A percentile compares a stretch with the other conserved stretches of the same genome.
These are phyloP conservation scores for Chaetomium globosum DNA, from an alignment of 2,329 filamentous ascomycete species.

Conservation along the genomic window DNA sequence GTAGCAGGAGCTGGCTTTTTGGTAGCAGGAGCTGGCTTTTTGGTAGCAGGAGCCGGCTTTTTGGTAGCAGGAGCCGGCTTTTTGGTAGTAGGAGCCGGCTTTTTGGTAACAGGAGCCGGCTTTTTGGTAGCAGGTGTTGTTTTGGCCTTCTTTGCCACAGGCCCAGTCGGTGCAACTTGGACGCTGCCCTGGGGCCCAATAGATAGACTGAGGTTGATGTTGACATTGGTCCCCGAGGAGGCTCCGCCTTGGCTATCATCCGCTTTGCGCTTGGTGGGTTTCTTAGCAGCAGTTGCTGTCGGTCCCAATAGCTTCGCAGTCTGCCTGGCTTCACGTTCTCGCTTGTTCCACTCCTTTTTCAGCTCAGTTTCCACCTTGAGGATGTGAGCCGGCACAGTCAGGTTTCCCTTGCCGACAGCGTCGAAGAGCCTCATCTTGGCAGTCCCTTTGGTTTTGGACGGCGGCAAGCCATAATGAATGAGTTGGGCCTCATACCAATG, in stretches of 20 bases:
- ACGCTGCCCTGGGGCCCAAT: slow-evolving; percentile 25
- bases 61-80: slow-evolving; percentile 12
- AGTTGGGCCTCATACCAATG: slow-evolving; percentile 67
- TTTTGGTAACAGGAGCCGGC: slow-evolving; percentile 10
- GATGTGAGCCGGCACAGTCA: slow-evolving; percentile 55
- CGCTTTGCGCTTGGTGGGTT: slow-evolving; percentile 28
- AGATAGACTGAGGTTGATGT: slow-evolving; percentile 28
- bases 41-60: not conserved
- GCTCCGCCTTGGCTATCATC: slow-evolving; percentile 39
- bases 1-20: slow-evolving; percentile 13
- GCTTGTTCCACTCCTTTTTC: slow-evolving; percentile 60
- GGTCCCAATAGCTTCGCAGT: slow-evolving; percentile 20
- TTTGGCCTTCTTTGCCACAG: slow-evolving; percentile 29
- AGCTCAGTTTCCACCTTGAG: slow-evolving; percentile 55
- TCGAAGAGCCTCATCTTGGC: slow-evolving; percentile 63
- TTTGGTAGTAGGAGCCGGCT: slow-evolving; percentile 5
- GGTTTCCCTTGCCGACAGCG: slow-evolving; percentile 52
- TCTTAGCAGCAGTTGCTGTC: slow-evolving; percentile 2
- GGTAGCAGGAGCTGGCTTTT: slow-evolving; percentile 14
- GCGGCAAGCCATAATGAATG: slow-evolving; percentile 61
- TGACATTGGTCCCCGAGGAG: slow-evolving; percentile 24
- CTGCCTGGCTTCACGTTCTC: slow-evolving; percentile 52
- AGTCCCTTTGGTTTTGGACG: slow-evolving; percentile 59
- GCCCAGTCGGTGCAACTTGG: slow-evolving; percentile 13
- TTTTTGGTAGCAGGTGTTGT: slow-evolving; percentile 17